Percentiles rank a stretch among this genome's conserved stretches.
These are phyloP conservation scores for Cantharellus cinnabarinus DNA, from an alignment of 768 basidiomycete species.

Conservation along the genomic window DNA sequence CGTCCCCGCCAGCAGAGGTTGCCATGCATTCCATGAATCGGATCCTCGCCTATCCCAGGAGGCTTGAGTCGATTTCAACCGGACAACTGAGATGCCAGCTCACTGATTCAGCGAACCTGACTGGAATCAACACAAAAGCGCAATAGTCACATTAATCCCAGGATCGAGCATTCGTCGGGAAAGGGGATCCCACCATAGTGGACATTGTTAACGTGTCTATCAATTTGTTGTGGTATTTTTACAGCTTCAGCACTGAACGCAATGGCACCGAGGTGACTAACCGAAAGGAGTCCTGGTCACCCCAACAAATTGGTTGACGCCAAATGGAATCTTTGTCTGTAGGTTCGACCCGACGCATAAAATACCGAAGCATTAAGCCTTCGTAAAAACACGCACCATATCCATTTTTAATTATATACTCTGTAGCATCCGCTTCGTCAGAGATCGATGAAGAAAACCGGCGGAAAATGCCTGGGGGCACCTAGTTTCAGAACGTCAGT, in stretches of 20 bases:
- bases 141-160: neutral
- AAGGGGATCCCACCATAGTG: constrained; percentile 1
- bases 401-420: too few species aligned
- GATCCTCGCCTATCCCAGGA: neutral
- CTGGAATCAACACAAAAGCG: neutral
- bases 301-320: constrained; percentile 3
- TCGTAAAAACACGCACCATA: too few species aligned
- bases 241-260: neutral
- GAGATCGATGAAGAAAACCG: too few species aligned
- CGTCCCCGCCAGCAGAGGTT: neutral
- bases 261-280: neutral
- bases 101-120: neutral
- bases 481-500: too few species aligned
- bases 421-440: too few species aligned
- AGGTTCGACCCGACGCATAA: too few species aligned
- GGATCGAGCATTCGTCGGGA: neutral
- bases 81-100: neutral
- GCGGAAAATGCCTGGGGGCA: too few species aligned
- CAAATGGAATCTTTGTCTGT: neutral
- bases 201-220: constrained; percentile 7
- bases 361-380: too few species aligned
- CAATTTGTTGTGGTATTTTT: neutral
- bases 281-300: constrained; percentile 5
- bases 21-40: neutral
- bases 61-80: neutral